Percentiles rank a stretch among this genome's conserved stretches.
These are phyloP conservation scores for Erythrophleum fordii DNA, from an alignment of 306 rosid species.

Conservation along the genomic window DNA sequence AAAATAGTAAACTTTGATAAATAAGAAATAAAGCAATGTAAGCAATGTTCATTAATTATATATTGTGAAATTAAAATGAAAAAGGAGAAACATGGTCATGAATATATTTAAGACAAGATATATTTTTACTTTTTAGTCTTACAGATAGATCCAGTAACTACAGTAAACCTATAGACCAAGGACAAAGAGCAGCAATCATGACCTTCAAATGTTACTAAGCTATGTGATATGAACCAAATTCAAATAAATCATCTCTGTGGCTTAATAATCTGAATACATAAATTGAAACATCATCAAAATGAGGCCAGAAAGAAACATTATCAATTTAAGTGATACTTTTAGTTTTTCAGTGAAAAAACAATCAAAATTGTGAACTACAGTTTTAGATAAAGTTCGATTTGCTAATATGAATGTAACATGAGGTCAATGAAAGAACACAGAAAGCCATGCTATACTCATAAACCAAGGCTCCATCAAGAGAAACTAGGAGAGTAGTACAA, in stretches of 20 bases:
- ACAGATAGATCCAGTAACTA: background rate
- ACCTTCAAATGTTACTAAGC: constrained; percentile 2
- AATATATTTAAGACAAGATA: too few species aligned
- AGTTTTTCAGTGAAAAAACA: constrained; percentile 9
- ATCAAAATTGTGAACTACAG: constrained; percentile 29
- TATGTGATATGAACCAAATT: background rate
- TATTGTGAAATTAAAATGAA: too few species aligned
- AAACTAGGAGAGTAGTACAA: constrained; percentile 9
- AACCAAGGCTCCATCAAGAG: constrained; percentile 25
- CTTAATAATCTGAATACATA: background rate
- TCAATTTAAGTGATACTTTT: constrained; percentile 7
- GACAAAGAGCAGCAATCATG: background rate
- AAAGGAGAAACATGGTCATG: too few species aligned
- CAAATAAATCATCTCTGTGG: constrained; percentile 12
- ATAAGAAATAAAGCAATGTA: too few species aligned
- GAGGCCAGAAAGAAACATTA: background rate
- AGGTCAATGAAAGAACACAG: constrained; percentile 14
- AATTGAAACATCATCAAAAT: too few species aligned
- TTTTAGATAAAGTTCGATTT: background rate
- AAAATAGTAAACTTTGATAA: too few species aligned
- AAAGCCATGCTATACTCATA: constrained; percentile 16
- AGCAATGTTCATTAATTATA: too few species aligned
- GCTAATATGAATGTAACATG: constrained; percentile 1
- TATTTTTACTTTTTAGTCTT: too few species aligned
- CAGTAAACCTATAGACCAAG: constrained; percentile 1